These are phyloP conservation scores for Musa acuminata DNA, from an alignment of 176 grass and related monocot species.

Conservation along the genomic window DNA sequence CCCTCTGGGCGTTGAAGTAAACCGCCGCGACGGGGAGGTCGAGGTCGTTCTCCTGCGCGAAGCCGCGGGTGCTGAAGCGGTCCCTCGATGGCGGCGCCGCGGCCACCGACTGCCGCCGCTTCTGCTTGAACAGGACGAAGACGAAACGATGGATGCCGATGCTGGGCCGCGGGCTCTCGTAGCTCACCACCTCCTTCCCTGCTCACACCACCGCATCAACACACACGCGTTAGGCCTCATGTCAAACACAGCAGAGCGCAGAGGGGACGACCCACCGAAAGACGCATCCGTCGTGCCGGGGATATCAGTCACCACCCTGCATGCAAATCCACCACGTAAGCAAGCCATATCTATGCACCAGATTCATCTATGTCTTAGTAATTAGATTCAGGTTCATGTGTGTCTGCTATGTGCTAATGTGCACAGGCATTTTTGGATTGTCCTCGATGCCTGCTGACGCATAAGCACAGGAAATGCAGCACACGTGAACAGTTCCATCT, in stretches of 20 bases:
- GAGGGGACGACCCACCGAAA: not conserved
- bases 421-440: too few relatives aligned
- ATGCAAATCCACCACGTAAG: not conserved
- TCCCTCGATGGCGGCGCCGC: not conserved
- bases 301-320: not conserved
- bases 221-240: not conserved
- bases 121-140: constrained; percentile 15
- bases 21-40: constrained; percentile 64
- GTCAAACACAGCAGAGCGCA: not conserved
- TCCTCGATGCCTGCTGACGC: too few relatives aligned
- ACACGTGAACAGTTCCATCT: too few relatives aligned
- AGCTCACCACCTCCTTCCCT: constrained; percentile 12
- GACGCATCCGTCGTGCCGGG: not conserved
- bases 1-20: constrained; percentile 85
- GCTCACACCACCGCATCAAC: not conserved
- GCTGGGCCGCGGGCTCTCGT: constrained; percentile 5
- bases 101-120: constrained; percentile 15
- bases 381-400: too few relatives aligned
- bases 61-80: constrained; percentile 56
- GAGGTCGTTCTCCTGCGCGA: constrained; percentile 39
- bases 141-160: constrained; percentile 49
- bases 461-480: too few relatives aligned
- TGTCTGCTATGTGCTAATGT: too few relatives aligned
- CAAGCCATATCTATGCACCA: too few relatives aligned
- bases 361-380: too few relatives aligned